Evolutionary conservation across 2,329 filamentous ascomycete genomes (phyloP), one percentile per base, ranked within the genome.

Genomic region (Teratosphaeria pseudoeucalypti): DNA sequence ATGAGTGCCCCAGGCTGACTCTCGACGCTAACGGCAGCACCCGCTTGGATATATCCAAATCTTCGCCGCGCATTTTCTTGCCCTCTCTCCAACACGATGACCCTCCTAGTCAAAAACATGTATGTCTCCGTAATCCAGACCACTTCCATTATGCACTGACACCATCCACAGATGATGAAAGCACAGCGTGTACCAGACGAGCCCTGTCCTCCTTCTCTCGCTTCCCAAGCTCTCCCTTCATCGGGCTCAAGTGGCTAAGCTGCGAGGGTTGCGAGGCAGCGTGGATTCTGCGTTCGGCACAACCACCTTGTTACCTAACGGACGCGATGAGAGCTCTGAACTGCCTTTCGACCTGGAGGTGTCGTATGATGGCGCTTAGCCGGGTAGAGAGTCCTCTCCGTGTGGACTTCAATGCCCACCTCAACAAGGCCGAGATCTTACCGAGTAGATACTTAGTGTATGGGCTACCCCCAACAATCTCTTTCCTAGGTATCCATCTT

Each of bases 271-370:
- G 78, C 77, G 32, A 77, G 84, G 83, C 78, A 88, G 84, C 81
- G 84, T 99, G 94, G 97, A 86, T 91, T 91, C 83, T 87, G 94
- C 91, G 94, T 96, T 89, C 91, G 92, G 90, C 94, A 96, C 92
- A 96, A 82, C 78, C 82, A 57, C 88, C 92, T 96, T 97, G 91
- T 96, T 95, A 90, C 83, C 79, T 78, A 82, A 90, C 92, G 92
- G 86, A 96, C 92, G 94, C 92, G 85, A 90, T 87, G 82, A 88
- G 88, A 95, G 89, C 90, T 96, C 92, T 97, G 92, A 97, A 74
- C 61, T 63, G 60, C n/a, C 55, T 65, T 68, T 61, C 57, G 34
- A 14, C 37, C 37, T 43, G 37, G 37, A 43, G 37, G 37, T 43
- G 37, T 43, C 37, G 11, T 43, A 14, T 12, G 11, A 43, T 14